A percentile compares a stretch with the other conserved stretches of the same genome.
Conservation (phyloP, 257 asterid species). For the Euphrasia confusa region DNA sequence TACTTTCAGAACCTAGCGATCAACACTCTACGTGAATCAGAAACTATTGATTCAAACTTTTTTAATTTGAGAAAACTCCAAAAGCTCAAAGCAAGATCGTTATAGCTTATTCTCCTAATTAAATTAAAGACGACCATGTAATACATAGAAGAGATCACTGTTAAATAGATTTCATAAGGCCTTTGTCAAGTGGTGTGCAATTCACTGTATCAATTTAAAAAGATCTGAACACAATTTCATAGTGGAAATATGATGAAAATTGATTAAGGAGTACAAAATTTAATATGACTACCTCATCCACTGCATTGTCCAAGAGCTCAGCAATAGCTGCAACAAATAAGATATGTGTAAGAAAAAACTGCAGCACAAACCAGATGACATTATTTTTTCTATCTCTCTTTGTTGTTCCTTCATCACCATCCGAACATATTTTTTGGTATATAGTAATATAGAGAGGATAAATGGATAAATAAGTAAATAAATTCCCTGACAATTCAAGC, state of each 20-base stretch:
- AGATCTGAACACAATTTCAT: conserved; percentile 9
- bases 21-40: neutral
- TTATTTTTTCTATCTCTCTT: conserved; percentile 2
- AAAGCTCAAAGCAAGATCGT: neutral
- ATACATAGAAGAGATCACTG: neutral
- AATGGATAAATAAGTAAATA: neutral
- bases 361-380: conserved; percentile 12
- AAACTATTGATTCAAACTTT: neutral
- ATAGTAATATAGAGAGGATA: neutral
- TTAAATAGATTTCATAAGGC: neutral
- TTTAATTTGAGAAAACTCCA: neutral
- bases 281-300: conserved; percentile 72
- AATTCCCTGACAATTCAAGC: conserved; percentile 16
- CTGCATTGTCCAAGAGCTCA: conserved; percentile 89
- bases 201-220: conserved; percentile 2
- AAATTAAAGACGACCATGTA: neutral
- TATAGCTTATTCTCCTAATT: neutral
- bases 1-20: neutral
- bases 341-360: conserved; percentile 17
- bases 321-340: conserved; percentile 68
- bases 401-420: conserved; percentile 6
- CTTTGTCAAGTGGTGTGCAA: conserved; percentile 8
- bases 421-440: neutral
- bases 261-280: conserved; percentile 1
- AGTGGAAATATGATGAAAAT: conserved; percentile 6